These are phyloP conservation scores for Henckelia pumila DNA, from an alignment of 257 asterid genomes.

Conservation along the genomic window DNA sequence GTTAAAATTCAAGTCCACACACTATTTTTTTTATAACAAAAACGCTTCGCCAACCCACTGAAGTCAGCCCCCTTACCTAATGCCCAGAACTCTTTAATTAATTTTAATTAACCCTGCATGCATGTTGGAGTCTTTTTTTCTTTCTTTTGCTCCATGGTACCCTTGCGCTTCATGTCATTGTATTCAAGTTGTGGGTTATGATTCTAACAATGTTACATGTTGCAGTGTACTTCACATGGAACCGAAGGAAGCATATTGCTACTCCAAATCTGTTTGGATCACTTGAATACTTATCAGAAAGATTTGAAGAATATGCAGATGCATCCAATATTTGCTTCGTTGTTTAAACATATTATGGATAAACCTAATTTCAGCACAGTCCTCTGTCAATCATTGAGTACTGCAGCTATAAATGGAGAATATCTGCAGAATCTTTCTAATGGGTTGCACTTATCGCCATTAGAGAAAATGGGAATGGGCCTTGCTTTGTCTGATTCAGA, in stretches of 20 bases:
- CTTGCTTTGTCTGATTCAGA: constrained; percentile 87
- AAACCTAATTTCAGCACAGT: constrained; percentile 79
- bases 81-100: background rate
- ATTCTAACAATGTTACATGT: constrained; percentile 28
- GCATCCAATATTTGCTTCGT: constrained; percentile 62
- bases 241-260: constrained; percentile 72
- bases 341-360: constrained; percentile 68
- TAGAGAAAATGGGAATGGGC: constrained; percentile 81
- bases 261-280: constrained; percentile 67
- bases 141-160: background rate
- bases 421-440: constrained; percentile 63
- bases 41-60: too few species aligned
- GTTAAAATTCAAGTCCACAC: too few species aligned
- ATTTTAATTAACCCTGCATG: background rate
- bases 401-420: constrained; percentile 55
- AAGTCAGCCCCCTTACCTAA: background rate
- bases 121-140: background rate
- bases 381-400: constrained; percentile 60
- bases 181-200: background rate
- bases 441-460: constrained; percentile 51
- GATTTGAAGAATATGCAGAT: constrained; percentile 59
- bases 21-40: too few species aligned
- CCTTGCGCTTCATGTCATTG: background rate
- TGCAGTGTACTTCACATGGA: constrained; percentile 64
- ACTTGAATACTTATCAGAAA: constrained; percentile 50